Evolutionary conservation across 176 grass and related monocot species (phyloP), one percentile per base, ranked within the genome.

Genomic region (Raddia guianensis): DNA sequence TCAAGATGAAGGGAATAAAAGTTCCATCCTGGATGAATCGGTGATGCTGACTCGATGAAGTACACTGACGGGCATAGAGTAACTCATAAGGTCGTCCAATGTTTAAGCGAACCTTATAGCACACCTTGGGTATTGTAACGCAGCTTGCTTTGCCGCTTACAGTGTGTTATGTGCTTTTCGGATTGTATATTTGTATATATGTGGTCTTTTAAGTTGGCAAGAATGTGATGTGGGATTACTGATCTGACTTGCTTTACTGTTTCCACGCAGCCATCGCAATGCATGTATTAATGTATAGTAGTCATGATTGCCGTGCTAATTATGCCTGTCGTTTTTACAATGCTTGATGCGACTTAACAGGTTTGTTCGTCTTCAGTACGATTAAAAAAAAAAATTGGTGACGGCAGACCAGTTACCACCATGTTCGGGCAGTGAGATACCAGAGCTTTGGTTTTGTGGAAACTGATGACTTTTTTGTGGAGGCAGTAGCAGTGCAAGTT

Each of bases 1-100:
- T 89, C 56, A 85, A 80, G 80, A 75, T 66, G 37, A 84, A 58
- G 12, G 73, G 77, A 18, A 59, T 7, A 58, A 79, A 84, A 52
- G 11, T 79, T 82, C 68, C 80, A 12, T 79, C 51, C 63, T 57
- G 86, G 86, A 49, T 12, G 49, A 16, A 70, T 45, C 63, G 78
- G 44, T 81, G 7, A 63, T 54, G 63, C 5, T 44, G 46, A 51
- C 34, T 57, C 59, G 45, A 80, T 74, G 54, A 12, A 11, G 18
- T 8, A 61, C 45, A 42, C 56, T 35, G 44, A 48, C 18, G 7
- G 48, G 27, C 72, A 20, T 55, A 60, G 51, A 76, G 11, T 37
- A 42, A 42, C 61, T n/a, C 60, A 57, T n/a, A 40, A 49, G 20
- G 40, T 20, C 12, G 49, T 14, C 7, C 27, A 15, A 15, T 18